Percentiles rank a stretch among this genome's conserved stretches.
phyloP scores from a whole-genome alignment of 257 asterid species.

The Echites panduratus region DNA sequence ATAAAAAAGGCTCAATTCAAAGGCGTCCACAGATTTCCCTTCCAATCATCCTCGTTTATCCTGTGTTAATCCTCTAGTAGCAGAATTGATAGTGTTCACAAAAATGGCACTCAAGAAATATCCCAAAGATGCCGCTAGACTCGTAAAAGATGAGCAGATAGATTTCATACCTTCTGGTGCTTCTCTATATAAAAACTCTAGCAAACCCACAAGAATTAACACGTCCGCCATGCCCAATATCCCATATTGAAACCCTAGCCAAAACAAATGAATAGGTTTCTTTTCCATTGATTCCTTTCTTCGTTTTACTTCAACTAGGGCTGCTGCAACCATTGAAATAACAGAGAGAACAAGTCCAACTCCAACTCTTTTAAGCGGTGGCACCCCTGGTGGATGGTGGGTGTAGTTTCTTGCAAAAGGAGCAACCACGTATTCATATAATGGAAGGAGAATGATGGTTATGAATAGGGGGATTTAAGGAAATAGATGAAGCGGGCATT shows the following conservation, averaged over 20 bases:
- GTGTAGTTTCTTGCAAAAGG: slow-evolving; percentile 56
- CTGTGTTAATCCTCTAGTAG: slow-evolving; percentile 34
- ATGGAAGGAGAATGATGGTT: slow-evolving; percentile 57
- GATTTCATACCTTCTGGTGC: slow-evolving; percentile 82
- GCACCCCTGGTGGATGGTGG: slow-evolving; percentile 53
- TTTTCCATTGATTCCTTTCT: slow-evolving; percentile 28
- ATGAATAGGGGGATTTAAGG: slow-evolving; percentile 59
- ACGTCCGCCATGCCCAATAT: slow-evolving; percentile 79
- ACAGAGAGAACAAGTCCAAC: slow-evolving; percentile 67
- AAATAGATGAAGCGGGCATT: slow-evolving; percentile 60
- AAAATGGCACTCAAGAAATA: slow-evolving; percentile 62
- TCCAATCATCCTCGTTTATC: slow-evolving; percentile 61
- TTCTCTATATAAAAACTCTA: slow-evolving; percentile 74
- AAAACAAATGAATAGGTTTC: slow-evolving; percentile 51
- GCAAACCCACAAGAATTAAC: slow-evolving; percentile 72
- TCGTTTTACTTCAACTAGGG: slow-evolving; percentile 51
- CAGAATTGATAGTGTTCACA: slow-evolving; percentile 49
- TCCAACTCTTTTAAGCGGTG: slow-evolving; percentile 71
- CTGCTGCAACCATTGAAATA: slow-evolving; percentile 62
- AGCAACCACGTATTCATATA: slow-evolving; percentile 48
- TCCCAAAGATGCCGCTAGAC: slow-evolving; percentile 60
- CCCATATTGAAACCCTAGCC: slow-evolving; percentile 61
- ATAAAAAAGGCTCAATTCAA: slow-evolving; percentile 48
- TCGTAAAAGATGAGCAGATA: slow-evolving; percentile 63
- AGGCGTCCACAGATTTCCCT: slow-evolving; percentile 49